Conservation (phyloP, 352 stramenopile species). For the Saprolegnia diclina region DNA sequence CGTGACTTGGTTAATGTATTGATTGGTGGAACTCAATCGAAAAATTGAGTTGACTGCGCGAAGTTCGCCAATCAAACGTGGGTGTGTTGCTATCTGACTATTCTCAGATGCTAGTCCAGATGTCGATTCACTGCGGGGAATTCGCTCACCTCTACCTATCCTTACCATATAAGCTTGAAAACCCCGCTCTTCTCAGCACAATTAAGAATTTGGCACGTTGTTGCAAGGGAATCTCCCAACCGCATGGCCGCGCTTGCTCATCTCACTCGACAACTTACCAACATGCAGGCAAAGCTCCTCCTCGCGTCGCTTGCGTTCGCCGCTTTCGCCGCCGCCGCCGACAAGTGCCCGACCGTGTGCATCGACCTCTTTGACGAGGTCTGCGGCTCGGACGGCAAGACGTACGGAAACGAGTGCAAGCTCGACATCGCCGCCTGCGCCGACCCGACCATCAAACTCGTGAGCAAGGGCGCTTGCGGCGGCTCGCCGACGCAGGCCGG, state of each 20-base stretch:
- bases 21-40: neutral
- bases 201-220: neutral
- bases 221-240: neutral
- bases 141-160: too few relatives aligned
- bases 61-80: neutral
- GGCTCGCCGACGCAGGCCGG: neutral
- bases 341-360: slow-evolving; percentile 26
- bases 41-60: neutral
- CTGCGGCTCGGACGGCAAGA: slow-evolving; percentile 20
- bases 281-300: slow-evolving; percentile 7
- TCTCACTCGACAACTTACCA: neutral
- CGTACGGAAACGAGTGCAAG: slow-evolving; percentile 17
- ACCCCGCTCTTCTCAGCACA: too few relatives aligned
- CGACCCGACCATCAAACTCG: slow-evolving; percentile 4
- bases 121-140: neutral
- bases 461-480: slow-evolving; percentile 5
- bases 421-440: slow-evolving; percentile 6
- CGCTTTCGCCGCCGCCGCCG: neutral
- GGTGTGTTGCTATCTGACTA: neutral
- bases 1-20: neutral
- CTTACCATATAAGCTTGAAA: too few relatives aligned
- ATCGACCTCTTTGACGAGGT: slow-evolving; percentile 31
- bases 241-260: neutral
- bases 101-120: neutral
- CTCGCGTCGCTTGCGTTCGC: neutral